phyloP scores from a whole-genome alignment of 805 yeast species.

The Candida dajiaensis region DNA sequence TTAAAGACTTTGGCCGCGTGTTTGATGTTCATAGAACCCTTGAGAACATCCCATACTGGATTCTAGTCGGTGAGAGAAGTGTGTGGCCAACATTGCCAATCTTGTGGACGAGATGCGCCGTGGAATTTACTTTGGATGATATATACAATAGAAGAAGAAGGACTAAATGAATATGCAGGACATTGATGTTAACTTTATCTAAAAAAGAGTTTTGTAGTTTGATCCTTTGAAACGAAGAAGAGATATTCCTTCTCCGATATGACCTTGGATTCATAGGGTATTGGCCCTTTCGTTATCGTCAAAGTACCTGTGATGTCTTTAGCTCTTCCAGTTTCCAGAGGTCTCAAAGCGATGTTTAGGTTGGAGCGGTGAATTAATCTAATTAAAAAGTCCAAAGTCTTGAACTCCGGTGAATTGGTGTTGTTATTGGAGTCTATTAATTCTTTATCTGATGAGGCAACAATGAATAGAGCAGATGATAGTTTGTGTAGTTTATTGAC shows the following conservation, averaged over 20 bases:
- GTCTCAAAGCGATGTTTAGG: conserved; percentile 50
- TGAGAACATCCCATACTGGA: conserved; percentile 88
- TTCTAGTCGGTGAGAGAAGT: conserved; percentile 82
- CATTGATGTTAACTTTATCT: conserved; percentile 19
- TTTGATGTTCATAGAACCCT: conserved; percentile 64
- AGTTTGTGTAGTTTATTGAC: conserved; percentile 29
- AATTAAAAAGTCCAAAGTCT: conserved; percentile 40
- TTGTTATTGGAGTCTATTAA: conserved; percentile 26
- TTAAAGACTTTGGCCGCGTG: conserved; percentile 24
- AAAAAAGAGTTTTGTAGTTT: conserved; percentile 33
- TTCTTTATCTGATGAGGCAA: conserved; percentile 36
- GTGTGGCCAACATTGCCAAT: conserved; percentile 90
- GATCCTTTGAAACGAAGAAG: conserved; percentile 52
- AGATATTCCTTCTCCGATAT: conserved; percentile 59
- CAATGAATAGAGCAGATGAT: conserved; percentile 31
- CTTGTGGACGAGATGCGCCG: conserved; percentile 80
- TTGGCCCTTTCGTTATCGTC: conserved; percentile 47
- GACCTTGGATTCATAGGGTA: conserved; percentile 13
- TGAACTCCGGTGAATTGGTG: conserved; percentile 31
- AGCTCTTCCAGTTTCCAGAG: conserved; percentile 76
- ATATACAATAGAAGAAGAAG: conserved; percentile 39
- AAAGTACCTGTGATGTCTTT: conserved; percentile 75
- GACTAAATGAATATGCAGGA: background rate
- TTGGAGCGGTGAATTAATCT: conserved; percentile 46
- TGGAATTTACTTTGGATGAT: conserved; percentile 84